Evolutionary conservation across 768 basidiomycete species (phyloP).

Genomic region (Lyophyllum decastes): DNA sequence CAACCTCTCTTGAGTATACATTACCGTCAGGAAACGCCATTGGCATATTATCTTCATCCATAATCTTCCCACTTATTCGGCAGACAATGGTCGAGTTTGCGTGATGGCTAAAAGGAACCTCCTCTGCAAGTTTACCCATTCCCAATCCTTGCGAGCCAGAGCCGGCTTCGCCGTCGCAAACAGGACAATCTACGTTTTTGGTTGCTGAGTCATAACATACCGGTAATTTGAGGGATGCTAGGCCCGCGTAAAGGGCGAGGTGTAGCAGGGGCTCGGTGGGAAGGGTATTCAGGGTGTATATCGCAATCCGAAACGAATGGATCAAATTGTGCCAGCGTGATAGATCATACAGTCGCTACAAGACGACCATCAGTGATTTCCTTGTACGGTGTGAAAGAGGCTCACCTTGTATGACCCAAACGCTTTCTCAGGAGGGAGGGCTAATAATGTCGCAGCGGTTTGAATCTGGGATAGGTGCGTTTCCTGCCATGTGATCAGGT

Average conservation of each 20-base stretch:
- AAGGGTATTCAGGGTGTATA: conserved; percentile 85
- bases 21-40: conserved; percentile 89
- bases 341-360: conserved; percentile 80
- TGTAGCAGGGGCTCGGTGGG: conserved; percentile 87
- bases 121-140: conserved; percentile 73
- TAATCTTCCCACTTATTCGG: conserved; percentile 85
- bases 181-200: conserved; percentile 87
- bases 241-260: conserved; percentile 87
- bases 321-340: conserved; percentile 77
- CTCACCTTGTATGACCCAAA: conserved; percentile 81
- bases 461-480: conserved; percentile 79
- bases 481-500: conserved; percentile 80
- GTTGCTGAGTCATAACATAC: conserved; percentile 68
- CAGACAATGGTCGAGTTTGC: conserved; percentile 96
- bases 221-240: conserved; percentile 88
- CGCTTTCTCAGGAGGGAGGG: conserved; percentile 67
- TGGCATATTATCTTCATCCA: conserved; percentile 93
- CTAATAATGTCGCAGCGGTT: conserved; percentile 76
- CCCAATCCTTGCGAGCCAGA: conserved; percentile 42
- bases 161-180: conserved; percentile 67
- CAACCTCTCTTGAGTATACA: conserved; percentile 91
- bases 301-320: conserved; percentile 79
- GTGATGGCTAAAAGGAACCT: conserved; percentile 92
- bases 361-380: conserved; percentile 2
- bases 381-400: conserved; percentile 1